Base-by-base conservation (phyloP, 148 eudicot species). In the Dysphania ambrosioides region DNA sequence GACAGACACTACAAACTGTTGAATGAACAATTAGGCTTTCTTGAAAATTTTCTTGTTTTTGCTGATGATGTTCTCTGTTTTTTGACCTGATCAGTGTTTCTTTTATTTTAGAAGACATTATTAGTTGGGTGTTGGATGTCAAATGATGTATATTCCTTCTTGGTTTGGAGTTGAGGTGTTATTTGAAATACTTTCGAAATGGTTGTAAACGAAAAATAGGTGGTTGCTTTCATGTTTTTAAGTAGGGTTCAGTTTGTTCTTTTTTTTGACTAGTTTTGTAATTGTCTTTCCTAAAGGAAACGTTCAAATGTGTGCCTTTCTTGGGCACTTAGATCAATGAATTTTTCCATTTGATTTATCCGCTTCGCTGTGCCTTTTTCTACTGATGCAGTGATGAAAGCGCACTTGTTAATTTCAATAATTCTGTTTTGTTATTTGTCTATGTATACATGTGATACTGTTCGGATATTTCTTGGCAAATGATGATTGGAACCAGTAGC, bases 1-100 rank as follows among this genome's bases (percentile, higher is more conserved):
- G 69, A 57, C 61, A 80, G 75, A n/a, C n/a, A n/a, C n/a, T 76
- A 65, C 53, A 82, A 76, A 82, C 76, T 72, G 86, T 84, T 84
- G n/a, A n/a, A n/a, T n/a, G 84, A 86, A 85, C 83, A 80, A 76
- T 76, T 86, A 86, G 91, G 75, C 77, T 69, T 62, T 67, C 31
- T 35, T n/a, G n/a, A n/a, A n/a, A n/a, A n/a, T 29, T n/a, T n/a
- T n/a, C n/a, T n/a, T n/a, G n/a, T n/a, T n/a, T n/a, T 70, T 73
- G 72, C 68, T 61, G 76, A 26, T 73, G 76, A 44, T 41, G 68
- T 61, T 73, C 40, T 42, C 40, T 66, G n/a, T n/a, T n/a, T n/a
- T n/a, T n/a, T n/a, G n/a, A n/a, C n/a, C n/a, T n/a, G n/a, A 59
- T 58, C 72, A 30, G 72, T 79, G 72, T 79, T 73, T 62, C 64